Evolutionary conservation across 2,329 filamentous ascomycete genomes (phyloP).

Genomic region (Davidsoniella australis): DNA sequence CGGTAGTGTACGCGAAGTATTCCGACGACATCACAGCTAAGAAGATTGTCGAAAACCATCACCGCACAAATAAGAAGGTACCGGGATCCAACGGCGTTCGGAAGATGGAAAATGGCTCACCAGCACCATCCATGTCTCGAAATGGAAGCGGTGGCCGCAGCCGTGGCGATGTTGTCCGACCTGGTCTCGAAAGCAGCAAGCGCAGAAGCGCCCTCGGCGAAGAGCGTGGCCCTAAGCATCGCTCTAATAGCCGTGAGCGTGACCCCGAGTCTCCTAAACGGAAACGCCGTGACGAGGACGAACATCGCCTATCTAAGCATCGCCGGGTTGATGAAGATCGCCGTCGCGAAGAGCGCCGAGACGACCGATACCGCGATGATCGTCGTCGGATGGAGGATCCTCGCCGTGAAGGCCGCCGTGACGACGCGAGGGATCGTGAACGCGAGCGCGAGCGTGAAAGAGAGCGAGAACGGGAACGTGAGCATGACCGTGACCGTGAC

Average conservation of each 20-base stretch:
- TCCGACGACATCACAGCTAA: constrained; percentile 59
- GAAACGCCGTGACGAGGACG: constrained; percentile 14
- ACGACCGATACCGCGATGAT: constrained; percentile 11
- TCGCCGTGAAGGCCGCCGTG: constrained; percentile 18
- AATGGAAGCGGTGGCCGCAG: constrained; percentile 31
- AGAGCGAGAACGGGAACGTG: constrained; percentile 14
- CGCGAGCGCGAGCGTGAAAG: constrained; percentile 16
- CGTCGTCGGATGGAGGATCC: constrained; percentile 17
- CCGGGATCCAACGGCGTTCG: constrained; percentile 41
- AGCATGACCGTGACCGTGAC: constrained; percentile 14
- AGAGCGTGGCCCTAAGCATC: constrained; percentile 28
- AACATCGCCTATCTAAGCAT: constrained; percentile 25
- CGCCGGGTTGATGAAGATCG: constrained; percentile 25
- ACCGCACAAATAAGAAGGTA: constrained; percentile 79
- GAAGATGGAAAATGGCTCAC: constrained; percentile 50
- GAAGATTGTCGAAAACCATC: constrained; percentile 75
- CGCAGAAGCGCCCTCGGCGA: constrained; percentile 38
- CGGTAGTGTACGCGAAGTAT: constrained; percentile 78
- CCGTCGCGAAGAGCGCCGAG: constrained; percentile 13
- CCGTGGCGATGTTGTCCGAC: constrained; percentile 27
- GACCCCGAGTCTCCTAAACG: constrained; percentile 14
- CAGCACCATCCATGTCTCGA: constrained; percentile 33
- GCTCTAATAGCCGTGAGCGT: constrained; percentile 25
- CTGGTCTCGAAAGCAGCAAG: constrained; percentile 32
- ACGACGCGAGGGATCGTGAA: constrained; percentile 19